Percentiles rank a stretch among this genome's conserved stretches.
Conservation (phyloP, 1,284 basidiomycete species). For the Irpex sp. region DNA sequence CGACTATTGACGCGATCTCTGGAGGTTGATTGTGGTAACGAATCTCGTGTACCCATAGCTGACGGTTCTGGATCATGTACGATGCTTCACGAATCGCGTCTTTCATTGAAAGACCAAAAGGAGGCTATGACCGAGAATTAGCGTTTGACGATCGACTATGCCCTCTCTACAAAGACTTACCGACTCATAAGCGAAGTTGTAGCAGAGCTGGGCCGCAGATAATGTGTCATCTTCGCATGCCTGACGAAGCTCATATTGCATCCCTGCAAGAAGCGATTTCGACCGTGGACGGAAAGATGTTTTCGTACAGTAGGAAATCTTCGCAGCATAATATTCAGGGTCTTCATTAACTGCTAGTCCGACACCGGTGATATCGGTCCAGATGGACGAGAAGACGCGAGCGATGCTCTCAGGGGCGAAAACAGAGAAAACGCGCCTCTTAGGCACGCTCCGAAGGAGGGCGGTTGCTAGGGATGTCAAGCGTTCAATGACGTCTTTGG, state of each 20-base stretch:
- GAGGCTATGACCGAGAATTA: constrained; percentile 34
- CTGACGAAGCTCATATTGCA: constrained; percentile 36
- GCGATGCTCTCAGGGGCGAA: constrained; percentile 55
- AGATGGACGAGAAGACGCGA: constrained; percentile 41
- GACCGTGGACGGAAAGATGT: constrained; percentile 34
- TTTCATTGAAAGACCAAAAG: constrained; percentile 44
- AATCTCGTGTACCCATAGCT: constrained; percentile 62
- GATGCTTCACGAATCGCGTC: constrained; percentile 48
- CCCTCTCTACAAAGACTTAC: constrained; percentile 32
- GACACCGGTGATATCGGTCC: constrained; percentile 42
- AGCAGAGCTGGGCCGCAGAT: constrained; percentile 45
- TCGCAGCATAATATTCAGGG: constrained; percentile 59
- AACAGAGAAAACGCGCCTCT: constrained; percentile 58
- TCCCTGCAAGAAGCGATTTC: constrained; percentile 22
- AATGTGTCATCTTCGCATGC: constrained; percentile 41
- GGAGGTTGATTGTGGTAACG: constrained; percentile 16
- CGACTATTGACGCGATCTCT: constrained; percentile 61
- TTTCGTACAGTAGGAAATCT: constrained; percentile 50
- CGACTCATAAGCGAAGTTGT: constrained; percentile 53
- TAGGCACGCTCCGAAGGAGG: constrained; percentile 20
- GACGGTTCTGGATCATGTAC: constrained; percentile 40
- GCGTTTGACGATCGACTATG: background rate
- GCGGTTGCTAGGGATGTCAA: constrained; percentile 22
- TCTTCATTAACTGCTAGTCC: constrained; percentile 22
- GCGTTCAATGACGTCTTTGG: constrained; percentile 26